Evolutionary conservation across 805 yeast genomes (phyloP).

Genomic region (Maudiozyma barnettii): DNA sequence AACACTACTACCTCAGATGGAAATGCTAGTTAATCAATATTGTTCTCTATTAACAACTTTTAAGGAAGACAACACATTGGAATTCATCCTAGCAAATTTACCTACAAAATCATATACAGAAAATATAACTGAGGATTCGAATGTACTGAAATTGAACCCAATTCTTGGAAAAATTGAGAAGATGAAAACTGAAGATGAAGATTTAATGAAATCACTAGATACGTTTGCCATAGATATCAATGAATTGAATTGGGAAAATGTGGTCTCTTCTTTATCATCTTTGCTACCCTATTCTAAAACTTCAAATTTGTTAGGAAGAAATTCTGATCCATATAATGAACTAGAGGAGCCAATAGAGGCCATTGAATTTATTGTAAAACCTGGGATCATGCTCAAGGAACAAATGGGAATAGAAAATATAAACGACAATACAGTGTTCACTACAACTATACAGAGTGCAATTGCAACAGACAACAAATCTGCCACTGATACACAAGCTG

Average conservation of each 20-base stretch:
- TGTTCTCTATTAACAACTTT: slow-evolving; percentile 10
- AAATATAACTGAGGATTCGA: not conserved
- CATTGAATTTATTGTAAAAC: slow-evolving; percentile 29
- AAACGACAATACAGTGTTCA: not conserved
- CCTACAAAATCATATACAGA: not conserved
- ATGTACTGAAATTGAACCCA: slow-evolving; percentile 14
- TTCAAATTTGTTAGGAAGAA: slow-evolving; percentile 25
- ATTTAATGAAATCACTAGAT: slow-evolving; percentile 31
- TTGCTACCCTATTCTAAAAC: slow-evolving; percentile 33
- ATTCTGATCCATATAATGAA: slow-evolving; percentile 44
- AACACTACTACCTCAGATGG: slow-evolving; percentile 25
- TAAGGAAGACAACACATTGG: slow-evolving; percentile 6
- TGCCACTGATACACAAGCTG: too few species aligned
- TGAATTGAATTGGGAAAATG: slow-evolving; percentile 24
- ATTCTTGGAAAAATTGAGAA: slow-evolving; percentile 26
- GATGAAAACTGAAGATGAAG: slow-evolving; percentile 30
- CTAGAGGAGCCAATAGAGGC: slow-evolving; percentile 41
- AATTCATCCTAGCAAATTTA: not conserved
- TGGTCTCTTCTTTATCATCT: slow-evolving; percentile 19
- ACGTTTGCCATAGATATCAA: slow-evolving; percentile 14
- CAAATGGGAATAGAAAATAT: not conserved
- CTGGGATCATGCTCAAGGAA: not conserved
- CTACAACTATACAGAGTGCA: not conserved
- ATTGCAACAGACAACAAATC: not conserved
- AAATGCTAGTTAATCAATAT: slow-evolving; percentile 11